These are phyloP conservation scores for Silene vulgaris DNA, from an alignment of 179 eudicot species.

Conservation along the genomic window DNA sequence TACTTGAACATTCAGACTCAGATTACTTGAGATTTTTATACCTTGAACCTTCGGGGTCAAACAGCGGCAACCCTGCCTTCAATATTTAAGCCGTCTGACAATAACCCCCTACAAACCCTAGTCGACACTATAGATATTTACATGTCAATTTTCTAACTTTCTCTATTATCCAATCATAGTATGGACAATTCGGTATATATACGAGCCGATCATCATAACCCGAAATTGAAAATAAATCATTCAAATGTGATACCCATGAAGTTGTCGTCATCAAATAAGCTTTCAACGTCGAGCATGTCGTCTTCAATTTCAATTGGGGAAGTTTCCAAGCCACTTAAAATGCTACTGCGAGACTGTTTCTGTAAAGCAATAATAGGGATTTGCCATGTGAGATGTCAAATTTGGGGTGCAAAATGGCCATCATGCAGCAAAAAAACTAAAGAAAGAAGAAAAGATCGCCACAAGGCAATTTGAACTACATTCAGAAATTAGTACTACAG, in stretches of 20 bases:
- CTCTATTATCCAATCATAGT: not conserved
- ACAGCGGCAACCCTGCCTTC: not conserved
- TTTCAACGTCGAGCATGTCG: conserved; percentile 16
- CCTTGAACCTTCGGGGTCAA: not conserved
- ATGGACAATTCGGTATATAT: conserved; percentile 8
- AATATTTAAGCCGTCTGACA: not conserved
- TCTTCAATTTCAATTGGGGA: conserved; percentile 1
- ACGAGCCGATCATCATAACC: conserved; percentile 7
- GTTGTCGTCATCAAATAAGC: conserved; percentile 11
- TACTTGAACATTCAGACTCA: not conserved
- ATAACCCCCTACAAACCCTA: not conserved
- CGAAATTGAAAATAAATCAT: not conserved
- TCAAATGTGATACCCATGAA: conserved; percentile 15
- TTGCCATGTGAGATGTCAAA: not conserved
- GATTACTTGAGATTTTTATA: not conserved
- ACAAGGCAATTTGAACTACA: no score
- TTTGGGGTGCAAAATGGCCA: no score
- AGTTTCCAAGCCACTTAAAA: conserved; percentile 12
- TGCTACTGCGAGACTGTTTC: conserved; percentile 11
- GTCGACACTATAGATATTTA: conserved; percentile 8
- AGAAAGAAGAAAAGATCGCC: no score
- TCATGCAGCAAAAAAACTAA: no score
- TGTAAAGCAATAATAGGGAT: not conserved
- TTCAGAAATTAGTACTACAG: no score
- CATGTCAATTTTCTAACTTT: conserved; percentile 10